Evolutionary conservation across 108 stramenopile species (phyloP).

Genomic region (Mediolabrus comicus): DNA sequence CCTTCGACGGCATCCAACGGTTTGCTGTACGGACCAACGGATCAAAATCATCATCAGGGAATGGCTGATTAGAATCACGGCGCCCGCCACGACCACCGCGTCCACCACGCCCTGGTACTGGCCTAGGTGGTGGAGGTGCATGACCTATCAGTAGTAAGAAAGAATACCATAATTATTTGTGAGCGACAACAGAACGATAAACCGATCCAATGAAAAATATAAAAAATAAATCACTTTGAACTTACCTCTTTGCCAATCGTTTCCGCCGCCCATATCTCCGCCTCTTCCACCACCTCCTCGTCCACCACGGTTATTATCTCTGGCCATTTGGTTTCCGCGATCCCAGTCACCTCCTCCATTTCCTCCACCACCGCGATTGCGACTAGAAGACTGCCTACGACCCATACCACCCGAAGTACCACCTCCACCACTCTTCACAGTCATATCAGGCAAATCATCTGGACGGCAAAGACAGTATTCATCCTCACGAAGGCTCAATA

Average conservation of each 20-base stretch:
- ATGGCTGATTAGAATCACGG: slow-evolving; percentile 2
- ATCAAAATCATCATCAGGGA: slow-evolving; percentile 45
- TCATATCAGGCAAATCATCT: slow-evolving; percentile 35
- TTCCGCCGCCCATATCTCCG: slow-evolving; percentile 5
- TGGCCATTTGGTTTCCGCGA: slow-evolving; percentile 7
- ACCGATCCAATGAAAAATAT: not conserved
- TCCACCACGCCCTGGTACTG: slow-evolving; percentile 12
- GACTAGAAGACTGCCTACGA: slow-evolving; percentile 7
- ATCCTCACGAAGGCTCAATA: slow-evolving; percentile 29
- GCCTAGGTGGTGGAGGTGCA: slow-evolving; percentile 31
- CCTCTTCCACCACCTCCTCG: slow-evolving; percentile 21
- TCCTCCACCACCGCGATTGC: slow-evolving; percentile 22
- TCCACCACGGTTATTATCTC: slow-evolving; percentile 3
- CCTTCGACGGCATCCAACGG: slow-evolving; percentile 75
- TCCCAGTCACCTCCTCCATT: slow-evolving; percentile 26
- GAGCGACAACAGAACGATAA: not conserved
- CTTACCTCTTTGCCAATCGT: slow-evolving; percentile 18
- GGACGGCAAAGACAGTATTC: slow-evolving; percentile 39
- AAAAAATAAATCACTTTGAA: not conserved
- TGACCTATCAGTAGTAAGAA: not conserved
- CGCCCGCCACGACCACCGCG: slow-evolving; percentile 23
- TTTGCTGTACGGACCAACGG: slow-evolving; percentile 67
- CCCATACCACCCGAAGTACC: not conserved
- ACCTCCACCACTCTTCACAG: slow-evolving; percentile 16
- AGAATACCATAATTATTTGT: not conserved